A percentile compares a stretch with the other conserved stretches of the same genome.
phyloP scores from a whole-genome alignment of 306 rosid species.

The Sechiopsis laciniata region DNA sequence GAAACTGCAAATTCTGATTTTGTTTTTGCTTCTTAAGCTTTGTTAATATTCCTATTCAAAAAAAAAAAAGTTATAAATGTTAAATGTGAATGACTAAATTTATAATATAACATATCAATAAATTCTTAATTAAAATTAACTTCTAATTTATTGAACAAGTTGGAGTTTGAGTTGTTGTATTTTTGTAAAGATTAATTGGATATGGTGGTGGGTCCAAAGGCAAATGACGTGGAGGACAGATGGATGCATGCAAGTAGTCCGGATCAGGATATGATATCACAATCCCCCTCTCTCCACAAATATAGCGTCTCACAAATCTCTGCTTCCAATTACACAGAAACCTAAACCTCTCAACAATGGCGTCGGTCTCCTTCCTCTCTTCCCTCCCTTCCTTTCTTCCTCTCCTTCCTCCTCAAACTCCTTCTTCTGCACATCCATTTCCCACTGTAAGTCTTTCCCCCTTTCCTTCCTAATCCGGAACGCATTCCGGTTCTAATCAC shows the following conservation, averaged over 20 bases:
- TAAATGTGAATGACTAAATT: no score
- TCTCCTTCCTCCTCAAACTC: neutral
- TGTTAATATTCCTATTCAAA: no score
- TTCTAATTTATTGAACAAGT: no score
- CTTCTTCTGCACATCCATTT: constrained; percentile 32
- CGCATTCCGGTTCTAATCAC: neutral
- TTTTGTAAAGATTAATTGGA: no score
- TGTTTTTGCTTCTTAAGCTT: no score
- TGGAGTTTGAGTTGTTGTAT: no score
- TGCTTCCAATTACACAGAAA: neutral
- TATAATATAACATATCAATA: no score
- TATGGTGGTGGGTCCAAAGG: neutral
- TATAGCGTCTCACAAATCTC: neutral
- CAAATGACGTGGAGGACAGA: constrained; percentile 8
- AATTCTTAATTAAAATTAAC: no score
- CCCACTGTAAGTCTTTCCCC: constrained; percentile 42
- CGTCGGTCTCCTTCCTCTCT: constrained; percentile 17
- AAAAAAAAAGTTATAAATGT: no score
- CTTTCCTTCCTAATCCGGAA: neutral
- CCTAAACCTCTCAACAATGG: neutral
- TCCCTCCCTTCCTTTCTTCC: neutral
- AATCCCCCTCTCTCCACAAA: constrained; percentile 20
- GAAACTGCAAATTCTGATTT: no score
- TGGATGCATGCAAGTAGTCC: constrained; percentile 9
- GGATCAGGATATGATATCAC: constrained; percentile 14